Conservation (phyloP, 2,329 filamentous ascomycete genomes). For the Colletotrichum paranaense region DNA sequence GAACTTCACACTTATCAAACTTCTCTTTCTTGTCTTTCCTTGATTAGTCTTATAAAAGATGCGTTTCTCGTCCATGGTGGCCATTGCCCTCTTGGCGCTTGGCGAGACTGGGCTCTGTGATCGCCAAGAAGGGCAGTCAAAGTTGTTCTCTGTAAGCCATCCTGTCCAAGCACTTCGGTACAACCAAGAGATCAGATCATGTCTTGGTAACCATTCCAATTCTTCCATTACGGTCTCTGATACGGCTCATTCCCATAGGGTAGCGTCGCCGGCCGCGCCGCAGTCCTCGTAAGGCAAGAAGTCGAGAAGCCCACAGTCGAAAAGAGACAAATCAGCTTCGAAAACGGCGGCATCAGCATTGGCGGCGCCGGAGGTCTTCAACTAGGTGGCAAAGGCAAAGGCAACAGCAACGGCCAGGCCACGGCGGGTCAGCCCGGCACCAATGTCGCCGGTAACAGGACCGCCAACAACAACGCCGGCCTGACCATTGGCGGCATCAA, state of each 20-base stretch:
- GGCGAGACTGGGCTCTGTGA: conserved; percentile 22
- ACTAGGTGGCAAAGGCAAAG: conserved; percentile 13
- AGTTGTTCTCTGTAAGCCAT: conserved; percentile 7
- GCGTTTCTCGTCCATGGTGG: conserved; percentile 5
- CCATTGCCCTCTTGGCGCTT: conserved; percentile 23
- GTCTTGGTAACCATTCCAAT: too few relatives aligned
- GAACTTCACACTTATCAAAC: neutral
- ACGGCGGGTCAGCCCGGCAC: neutral
- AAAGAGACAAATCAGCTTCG: conserved; percentile 27
- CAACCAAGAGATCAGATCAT: too few relatives aligned
- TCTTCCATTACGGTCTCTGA: neutral
- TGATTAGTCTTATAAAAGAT: conserved; percentile 4
- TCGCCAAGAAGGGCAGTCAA: conserved; percentile 27
- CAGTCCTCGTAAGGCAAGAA: conserved; percentile 10
- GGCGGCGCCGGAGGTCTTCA: conserved; percentile 10
- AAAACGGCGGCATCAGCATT: conserved; percentile 17
- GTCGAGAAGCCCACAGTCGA: neutral
- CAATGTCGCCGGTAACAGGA: conserved; percentile 6
- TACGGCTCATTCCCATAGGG: neutral
- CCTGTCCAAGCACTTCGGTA: neutral
- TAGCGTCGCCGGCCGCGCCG: conserved; percentile 23
- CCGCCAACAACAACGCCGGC: conserved; percentile 22
- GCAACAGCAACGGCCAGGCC: neutral
- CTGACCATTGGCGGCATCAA: conserved; percentile 17
- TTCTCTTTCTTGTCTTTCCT: neutral